Percentiles rank a stretch among this genome's conserved stretches.
phyloP scores from a whole-genome alignment of 1,139 yeast genomes.

The Meyerozyma smithsonii region DNA sequence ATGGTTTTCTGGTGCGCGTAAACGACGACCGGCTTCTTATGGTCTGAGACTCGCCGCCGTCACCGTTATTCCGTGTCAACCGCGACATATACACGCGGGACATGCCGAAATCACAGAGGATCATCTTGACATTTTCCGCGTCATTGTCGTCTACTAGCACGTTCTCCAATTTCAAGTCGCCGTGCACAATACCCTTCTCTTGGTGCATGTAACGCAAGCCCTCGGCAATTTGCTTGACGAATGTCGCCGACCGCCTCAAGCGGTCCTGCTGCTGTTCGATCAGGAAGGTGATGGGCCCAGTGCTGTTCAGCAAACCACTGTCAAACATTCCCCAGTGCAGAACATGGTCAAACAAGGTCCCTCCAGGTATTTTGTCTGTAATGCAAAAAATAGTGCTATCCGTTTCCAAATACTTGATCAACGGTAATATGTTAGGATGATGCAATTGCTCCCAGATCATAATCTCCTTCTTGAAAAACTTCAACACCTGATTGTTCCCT shows the following conservation, averaged over 20 bases:
- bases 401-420: slow-evolving; percentile 59
- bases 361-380: slow-evolving; percentile 68
- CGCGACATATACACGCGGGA: slow-evolving; percentile 33
- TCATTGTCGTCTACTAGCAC: slow-evolving; percentile 52
- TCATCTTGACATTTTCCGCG: slow-evolving; percentile 26
- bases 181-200: slow-evolving; percentile 68
- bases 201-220: slow-evolving; percentile 71
- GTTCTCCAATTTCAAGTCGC: slow-evolving; percentile 86
- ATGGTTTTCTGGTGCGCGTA: slow-evolving; percentile 32
- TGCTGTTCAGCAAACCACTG: slow-evolving; percentile 20
- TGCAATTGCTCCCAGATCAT: slow-evolving; percentile 66
- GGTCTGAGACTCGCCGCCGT: slow-evolving; percentile 18
- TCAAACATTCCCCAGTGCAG: slow-evolving; percentile 56
- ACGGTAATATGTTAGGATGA: slow-evolving; percentile 62
- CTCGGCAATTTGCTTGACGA: slow-evolving; percentile 49
- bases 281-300: slow-evolving; percentile 31
- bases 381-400: slow-evolving; percentile 65
- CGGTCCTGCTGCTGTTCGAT: slow-evolving; percentile 22
- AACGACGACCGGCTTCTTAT: slow-evolving; percentile 47
- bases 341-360: slow-evolving; percentile 77
- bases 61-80: slow-evolving; percentile 13
- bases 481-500: slow-evolving; percentile 26
- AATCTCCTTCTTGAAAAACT: slow-evolving; percentile 66
- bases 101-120: slow-evolving; percentile 91
- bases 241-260: slow-evolving; percentile 20